Base-by-base conservation (phyloP, 495 filamentous ascomycete genomes). In the Penicillium simplicissimum region DNA sequence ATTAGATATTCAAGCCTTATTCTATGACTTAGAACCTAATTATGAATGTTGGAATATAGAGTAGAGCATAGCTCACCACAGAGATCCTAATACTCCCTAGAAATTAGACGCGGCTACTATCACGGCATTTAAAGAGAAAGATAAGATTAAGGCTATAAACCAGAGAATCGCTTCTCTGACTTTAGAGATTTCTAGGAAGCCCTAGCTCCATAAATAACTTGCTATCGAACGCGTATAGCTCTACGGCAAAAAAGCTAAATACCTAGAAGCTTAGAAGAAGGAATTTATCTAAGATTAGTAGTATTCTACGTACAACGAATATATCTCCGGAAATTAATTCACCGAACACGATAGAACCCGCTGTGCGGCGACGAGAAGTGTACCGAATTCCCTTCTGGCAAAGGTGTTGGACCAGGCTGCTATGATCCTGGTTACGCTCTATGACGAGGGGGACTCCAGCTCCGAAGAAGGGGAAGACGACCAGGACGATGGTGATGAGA, bases 1-100 rank as follows among this genome's bases (percentile, higher is more conserved):
- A 19, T 51, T 69, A 21, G 66, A 68, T 61, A 60, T 66, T 8
- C 25, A 63, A n/a, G 63, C 63, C n/a, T 37, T 65, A 51, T 63
- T 57, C 36, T 63, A 55, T 58, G 34, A 63, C 23, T 42, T 47
- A 4, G 2, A 21, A 7, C 43, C 43, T 21, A 5, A 47, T 23
- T 47, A 47, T 47, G 7, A 47, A 5, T 47, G 7, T 47, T 5
- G 7, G 2, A 7, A 47, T 4, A 47, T 47, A 4, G 43, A 47
- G 43, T 7, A 47, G 43, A 47, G 43, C 5, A 47, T 47, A 4
- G 43, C 43, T 47, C 7, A 47, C 17, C 4, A 47, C 4, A 47
- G 23, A 21, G 43, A 47, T 7, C 43, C 43, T 25, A 47, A 47
- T 47, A 4, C 8, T 4, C 43, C 43, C 43, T 23, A 47, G 43